A percentile compares a stretch with the other conserved stretches of the same genome.
These are phyloP conservation scores for Pterocarpus macrocarpus DNA, from an alignment of 306 rosid genomes.

Conservation along the genomic window DNA sequence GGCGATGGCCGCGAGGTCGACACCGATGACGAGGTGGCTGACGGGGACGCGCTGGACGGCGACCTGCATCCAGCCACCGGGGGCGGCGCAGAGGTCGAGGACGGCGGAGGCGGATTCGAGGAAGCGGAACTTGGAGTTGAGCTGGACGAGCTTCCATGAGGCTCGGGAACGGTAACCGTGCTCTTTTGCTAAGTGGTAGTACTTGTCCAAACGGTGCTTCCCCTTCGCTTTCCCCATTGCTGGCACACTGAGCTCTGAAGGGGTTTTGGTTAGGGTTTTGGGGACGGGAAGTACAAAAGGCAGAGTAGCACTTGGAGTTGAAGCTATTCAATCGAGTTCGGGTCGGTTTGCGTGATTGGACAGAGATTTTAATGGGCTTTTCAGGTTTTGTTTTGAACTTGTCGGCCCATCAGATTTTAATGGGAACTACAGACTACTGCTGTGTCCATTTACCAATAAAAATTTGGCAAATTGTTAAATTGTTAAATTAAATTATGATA, in stretches of 20 bases:
- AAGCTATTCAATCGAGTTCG: neutral
- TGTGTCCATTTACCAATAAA: too few relatives aligned
- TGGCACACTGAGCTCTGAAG: neutral
- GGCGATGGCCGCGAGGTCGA: constrained; percentile 81
- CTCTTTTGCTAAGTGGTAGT: constrained; percentile 87
- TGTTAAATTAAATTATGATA: too few relatives aligned
- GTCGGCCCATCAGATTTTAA: too few relatives aligned
- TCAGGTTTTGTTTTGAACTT: too few relatives aligned
- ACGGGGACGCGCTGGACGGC: constrained; percentile 90
- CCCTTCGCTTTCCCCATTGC: constrained; percentile 91
- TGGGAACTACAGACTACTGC: too few relatives aligned
- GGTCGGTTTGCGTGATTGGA: neutral
- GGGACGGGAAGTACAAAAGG: neutral
- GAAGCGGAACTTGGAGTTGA: constrained; percentile 70
- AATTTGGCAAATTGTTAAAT: too few relatives aligned
- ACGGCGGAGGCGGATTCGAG: constrained; percentile 83
- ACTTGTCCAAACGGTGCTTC: constrained; percentile 93
- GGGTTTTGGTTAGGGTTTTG: constrained; percentile 42
- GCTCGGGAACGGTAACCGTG: constrained; percentile 96
- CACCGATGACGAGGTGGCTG: constrained; percentile 75
- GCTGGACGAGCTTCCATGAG: constrained; percentile 91
- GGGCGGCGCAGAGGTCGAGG: constrained; percentile 99
- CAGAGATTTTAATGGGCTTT: too few relatives aligned
- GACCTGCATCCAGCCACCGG: constrained; percentile 99
- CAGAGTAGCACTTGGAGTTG: neutral